phyloP scores from a whole-genome alignment of 306 rosid species.

The Parietaria judaica region DNA sequence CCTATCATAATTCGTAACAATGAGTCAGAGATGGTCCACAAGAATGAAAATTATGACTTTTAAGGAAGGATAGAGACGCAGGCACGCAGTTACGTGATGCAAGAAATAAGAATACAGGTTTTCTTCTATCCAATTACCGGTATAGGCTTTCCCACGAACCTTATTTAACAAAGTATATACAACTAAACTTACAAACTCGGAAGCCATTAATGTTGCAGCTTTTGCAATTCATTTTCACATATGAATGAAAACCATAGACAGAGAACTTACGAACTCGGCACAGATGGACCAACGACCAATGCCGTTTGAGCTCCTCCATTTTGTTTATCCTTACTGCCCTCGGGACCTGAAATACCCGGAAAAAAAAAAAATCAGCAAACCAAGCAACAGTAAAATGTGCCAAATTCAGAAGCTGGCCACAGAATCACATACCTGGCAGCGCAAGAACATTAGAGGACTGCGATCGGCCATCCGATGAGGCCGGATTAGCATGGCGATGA shows the following conservation, averaged over 20 bases:
- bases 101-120: no score
- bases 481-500: slow-evolving; percentile 29
- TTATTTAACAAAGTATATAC: no score
- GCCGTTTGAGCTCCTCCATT: slow-evolving; percentile 55
- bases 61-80: no score
- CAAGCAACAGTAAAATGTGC: background rate
- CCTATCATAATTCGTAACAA: slow-evolving; percentile 32
- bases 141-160: no score
- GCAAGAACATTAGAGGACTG: slow-evolving; percentile 57
- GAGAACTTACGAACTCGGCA: slow-evolving; percentile 48
- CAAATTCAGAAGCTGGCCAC: background rate
- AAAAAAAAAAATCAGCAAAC: background rate
- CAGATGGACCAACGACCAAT: slow-evolving; percentile 78
- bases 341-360: slow-evolving; percentile 33
- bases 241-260: background rate
- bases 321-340: slow-evolving; percentile 41
- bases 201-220: background rate
- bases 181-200: background rate
- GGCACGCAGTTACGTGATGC: no score
- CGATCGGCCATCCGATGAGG: slow-evolving; percentile 24
- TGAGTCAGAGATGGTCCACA: slow-evolving; percentile 14
- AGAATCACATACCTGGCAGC: slow-evolving; percentile 48
- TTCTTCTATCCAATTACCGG: background rate
- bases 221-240: background rate
- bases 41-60: no score